Conservation (phyloP, 179 eudicot species). For the Pouteria campechiana region DNA sequence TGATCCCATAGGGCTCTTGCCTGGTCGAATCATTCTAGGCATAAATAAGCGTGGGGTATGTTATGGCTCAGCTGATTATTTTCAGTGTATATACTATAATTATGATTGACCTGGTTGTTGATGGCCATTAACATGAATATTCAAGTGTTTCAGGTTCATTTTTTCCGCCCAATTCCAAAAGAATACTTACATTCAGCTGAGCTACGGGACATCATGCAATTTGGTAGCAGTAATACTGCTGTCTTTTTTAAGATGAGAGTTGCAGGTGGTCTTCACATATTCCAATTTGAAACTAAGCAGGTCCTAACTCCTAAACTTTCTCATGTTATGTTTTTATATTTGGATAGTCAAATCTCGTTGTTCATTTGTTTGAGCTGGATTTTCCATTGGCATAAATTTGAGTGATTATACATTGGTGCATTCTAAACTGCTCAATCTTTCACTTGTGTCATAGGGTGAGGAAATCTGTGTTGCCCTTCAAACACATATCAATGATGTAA, state of each 20-base stretch:
- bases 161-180: constrained; percentile 96
- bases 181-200: constrained; percentile 98
- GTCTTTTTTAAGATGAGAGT: constrained; percentile 99
- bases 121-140: not conserved
- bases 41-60: constrained; percentile 97
- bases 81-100: too few relatives aligned
- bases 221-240: constrained; percentile 97
- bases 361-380: too few relatives aligned
- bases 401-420: too few relatives aligned
- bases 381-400: too few relatives aligned
- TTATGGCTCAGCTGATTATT: not conserved
- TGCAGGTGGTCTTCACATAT: constrained; percentile 94
- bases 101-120: not conserved
- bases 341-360: too few relatives aligned
- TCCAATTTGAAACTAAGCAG: constrained; percentile 99
- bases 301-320: constrained; percentile 19
- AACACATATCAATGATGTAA: constrained; percentile 96
- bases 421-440: too few relatives aligned
- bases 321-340: too few relatives aligned
- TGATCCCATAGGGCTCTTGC: constrained; percentile 97
- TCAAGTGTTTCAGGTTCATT: constrained; percentile 58
- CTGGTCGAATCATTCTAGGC: constrained; percentile 81
- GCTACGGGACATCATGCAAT: constrained; percentile 96
- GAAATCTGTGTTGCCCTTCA: constrained; percentile 98
- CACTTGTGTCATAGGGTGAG: constrained; percentile 53